Evolutionary conservation across 1,284 basidiomycete species (phyloP).

Genomic region (Erythrobasidium hasegawianum): DNA sequence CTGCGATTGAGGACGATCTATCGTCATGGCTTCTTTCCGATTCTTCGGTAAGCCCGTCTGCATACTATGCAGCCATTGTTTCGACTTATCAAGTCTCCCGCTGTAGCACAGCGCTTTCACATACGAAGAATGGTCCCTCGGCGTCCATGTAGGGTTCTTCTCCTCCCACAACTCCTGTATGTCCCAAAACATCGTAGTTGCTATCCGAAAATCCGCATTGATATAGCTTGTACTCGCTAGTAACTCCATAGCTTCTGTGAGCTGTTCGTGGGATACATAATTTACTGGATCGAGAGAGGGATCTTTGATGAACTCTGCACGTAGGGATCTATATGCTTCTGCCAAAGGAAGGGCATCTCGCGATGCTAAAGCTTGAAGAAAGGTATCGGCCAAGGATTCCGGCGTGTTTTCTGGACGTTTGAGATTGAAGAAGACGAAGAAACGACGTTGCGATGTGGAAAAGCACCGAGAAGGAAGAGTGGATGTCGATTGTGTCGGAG

Average conservation of each 20-base stretch:
- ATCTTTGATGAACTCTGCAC: neutral
- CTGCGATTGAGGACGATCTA: neutral
- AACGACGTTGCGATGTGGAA: neutral
- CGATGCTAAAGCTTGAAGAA: constrained; percentile 9
- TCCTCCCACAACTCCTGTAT: constrained; percentile 8
- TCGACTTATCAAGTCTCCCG: neutral
- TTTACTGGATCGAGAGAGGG: constrained; percentile 1
- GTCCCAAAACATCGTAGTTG: constrained; percentile 39
- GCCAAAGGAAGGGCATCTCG: constrained; percentile 5
- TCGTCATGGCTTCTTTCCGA: neutral
- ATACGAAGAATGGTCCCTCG: constrained; percentile 36
- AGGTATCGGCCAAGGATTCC: neutral
- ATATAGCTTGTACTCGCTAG: constrained; percentile 33
- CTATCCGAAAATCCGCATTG: constrained; percentile 27
- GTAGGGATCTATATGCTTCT: constrained; percentile 9
- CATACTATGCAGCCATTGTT: neutral
- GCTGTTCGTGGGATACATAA: constrained; percentile 6
- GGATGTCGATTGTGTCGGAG: neutral
- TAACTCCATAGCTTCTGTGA: constrained; percentile 36
- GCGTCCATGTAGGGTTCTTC: neutral
- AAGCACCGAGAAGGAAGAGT: neutral
- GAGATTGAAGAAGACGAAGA: constrained; percentile 18
- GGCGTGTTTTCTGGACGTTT: neutral
- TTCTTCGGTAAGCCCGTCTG: neutral
- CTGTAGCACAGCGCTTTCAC: constrained; percentile 30